phyloP scores from a whole-genome alignment of 306 rosid species.

The Fragaria iinumae region DNA sequence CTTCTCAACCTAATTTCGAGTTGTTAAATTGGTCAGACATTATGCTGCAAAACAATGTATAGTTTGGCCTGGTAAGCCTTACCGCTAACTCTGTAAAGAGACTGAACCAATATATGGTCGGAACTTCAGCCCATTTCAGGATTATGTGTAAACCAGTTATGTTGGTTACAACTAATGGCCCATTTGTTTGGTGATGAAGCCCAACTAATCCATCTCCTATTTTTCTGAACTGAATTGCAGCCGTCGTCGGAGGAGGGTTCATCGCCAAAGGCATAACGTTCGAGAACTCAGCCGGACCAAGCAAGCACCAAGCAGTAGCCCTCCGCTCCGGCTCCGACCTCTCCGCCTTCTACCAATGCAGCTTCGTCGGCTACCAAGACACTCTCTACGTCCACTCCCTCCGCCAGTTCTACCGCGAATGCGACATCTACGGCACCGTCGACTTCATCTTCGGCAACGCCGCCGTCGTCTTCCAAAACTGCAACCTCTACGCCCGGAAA shows the following conservation, averaged over 20 bases:
- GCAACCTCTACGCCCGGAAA: slow-evolving; percentile 72
- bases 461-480: slow-evolving; percentile 69
- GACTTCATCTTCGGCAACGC: slow-evolving; percentile 91
- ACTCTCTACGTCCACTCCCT: slow-evolving; percentile 88
- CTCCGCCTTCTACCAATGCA: slow-evolving; percentile 74
- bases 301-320: slow-evolving; percentile 93
- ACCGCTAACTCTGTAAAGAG: no score
- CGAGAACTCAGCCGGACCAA: slow-evolving; percentile 82
- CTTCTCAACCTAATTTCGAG: no score
- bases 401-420: slow-evolving; percentile 84
- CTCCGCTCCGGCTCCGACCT: slow-evolving; percentile 65
- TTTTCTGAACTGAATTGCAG: slow-evolving; percentile 29
- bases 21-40: no score
- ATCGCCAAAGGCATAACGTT: slow-evolving; percentile 78
- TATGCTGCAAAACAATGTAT: no score
- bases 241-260: slow-evolving; percentile 69
- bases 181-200: neutral
- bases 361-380: slow-evolving; percentile 89
- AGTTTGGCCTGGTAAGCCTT: no score
- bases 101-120: no score
- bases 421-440: slow-evolving; percentile 78
- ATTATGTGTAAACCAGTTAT: neutral
- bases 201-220: neutral
- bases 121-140: no score
- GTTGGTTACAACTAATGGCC: neutral